Conservation (phyloP, 371 early-diverging fungal species). For the Mucor ambiguus region DNA sequence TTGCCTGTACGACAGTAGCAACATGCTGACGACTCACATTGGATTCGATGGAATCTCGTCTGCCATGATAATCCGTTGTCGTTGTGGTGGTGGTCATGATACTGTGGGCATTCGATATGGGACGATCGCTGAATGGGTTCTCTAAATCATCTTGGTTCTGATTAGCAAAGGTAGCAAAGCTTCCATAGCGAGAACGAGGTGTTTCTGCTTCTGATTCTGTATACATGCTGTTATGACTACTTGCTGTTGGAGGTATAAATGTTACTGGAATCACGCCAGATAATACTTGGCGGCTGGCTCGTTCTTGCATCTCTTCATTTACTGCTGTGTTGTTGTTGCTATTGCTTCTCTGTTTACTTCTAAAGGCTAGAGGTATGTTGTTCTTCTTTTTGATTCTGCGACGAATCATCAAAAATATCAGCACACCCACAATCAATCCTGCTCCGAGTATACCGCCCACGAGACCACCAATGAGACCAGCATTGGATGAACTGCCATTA, state of each 20-base stretch:
- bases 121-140: constrained; percentile 25
- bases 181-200: constrained; percentile 10
- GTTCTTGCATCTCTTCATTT: constrained; percentile 15
- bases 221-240: constrained; percentile 1
- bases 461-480: constrained; percentile 45
- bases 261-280: constrained; percentile 56
- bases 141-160: not conserved
- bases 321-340: constrained; percentile 1
- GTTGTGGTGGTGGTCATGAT: constrained; percentile 10
- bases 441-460: constrained; percentile 37
- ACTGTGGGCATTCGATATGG: constrained; percentile 12
- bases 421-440: constrained; percentile 27
- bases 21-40: constrained; percentile 21
- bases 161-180: constrained; percentile 17
- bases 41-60: constrained; percentile 33
- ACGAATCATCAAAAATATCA: constrained; percentile 20
- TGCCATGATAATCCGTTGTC: constrained; percentile 2
- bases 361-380: constrained; percentile 33
- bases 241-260: constrained; percentile 44
- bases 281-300: constrained; percentile 15
- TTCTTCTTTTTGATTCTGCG: constrained; percentile 27
- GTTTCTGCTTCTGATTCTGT: not conserved
- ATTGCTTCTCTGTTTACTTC: not conserved
- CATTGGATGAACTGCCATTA: constrained; percentile 11
- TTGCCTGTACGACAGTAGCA: constrained; percentile 34